Percentiles rank a stretch among this genome's conserved stretches.
Conservation (phyloP, 768 basidiomycete genomes). For the Russula sp. region DNA sequence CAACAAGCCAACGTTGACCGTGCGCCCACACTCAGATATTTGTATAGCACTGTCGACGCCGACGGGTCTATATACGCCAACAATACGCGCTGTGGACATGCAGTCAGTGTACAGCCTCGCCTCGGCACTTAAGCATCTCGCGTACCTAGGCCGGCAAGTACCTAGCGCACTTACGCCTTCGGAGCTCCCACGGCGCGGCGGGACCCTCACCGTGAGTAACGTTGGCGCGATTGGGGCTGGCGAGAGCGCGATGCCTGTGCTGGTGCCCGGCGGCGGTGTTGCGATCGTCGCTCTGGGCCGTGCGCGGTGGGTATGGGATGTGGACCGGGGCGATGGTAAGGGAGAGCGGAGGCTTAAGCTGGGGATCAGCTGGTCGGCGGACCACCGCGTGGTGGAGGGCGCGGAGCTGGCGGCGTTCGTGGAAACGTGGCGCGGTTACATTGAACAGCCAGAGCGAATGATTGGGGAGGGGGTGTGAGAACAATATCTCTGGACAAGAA, state of each 20-base stretch:
- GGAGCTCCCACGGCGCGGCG: conserved; percentile 72
- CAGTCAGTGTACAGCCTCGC: conserved; percentile 56
- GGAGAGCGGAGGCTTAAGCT: conserved; percentile 54
- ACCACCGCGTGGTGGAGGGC: conserved; percentile 84
- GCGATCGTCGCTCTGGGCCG: conserved; percentile 80
- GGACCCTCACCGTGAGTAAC: conserved; percentile 77
- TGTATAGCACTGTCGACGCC: conserved; percentile 72
- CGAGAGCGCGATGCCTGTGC: conserved; percentile 63
- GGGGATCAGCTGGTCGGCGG: conserved; percentile 76
- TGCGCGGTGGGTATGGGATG: conserved; percentile 74
- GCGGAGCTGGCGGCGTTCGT: conserved; percentile 87
- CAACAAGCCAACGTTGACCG: conserved; percentile 59
- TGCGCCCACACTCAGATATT: conserved; percentile 74
- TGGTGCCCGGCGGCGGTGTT: conserved; percentile 78
- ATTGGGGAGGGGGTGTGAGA: conserved; percentile 45
- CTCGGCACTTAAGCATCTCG: conserved; percentile 53
- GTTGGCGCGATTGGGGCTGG: conserved; percentile 76
- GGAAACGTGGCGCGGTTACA: conserved; percentile 76
- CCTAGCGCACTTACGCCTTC: conserved; percentile 57
- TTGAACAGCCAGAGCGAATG: conserved; percentile 67
- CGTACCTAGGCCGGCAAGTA: conserved; percentile 58
- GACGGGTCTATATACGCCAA: conserved; percentile 79
- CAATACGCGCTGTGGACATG: conserved; percentile 49
- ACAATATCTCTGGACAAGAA: neutral
- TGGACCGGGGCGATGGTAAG: conserved; percentile 42